Conservation (phyloP, 345 rosid genomes). For the Rhodomyrtus tomentosa region DNA sequence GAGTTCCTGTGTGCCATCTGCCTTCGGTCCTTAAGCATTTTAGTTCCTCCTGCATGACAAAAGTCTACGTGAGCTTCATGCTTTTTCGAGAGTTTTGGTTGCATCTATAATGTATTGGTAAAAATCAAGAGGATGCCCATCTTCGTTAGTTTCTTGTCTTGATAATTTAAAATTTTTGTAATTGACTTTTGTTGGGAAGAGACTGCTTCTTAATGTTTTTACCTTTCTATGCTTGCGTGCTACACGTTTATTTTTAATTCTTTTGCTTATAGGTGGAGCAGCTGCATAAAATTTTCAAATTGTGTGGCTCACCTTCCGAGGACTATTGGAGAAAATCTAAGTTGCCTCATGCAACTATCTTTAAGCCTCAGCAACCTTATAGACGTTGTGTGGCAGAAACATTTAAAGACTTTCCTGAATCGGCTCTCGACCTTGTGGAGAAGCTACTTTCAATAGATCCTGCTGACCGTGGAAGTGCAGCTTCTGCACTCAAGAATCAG, state of each 20-base stretch:
- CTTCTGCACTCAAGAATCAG: conserved; percentile 71
- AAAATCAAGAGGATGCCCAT: neutral
- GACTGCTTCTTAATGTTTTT: neutral
- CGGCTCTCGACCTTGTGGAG: conserved; percentile 84
- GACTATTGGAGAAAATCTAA: conserved; percentile 92
- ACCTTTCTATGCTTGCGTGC: neutral
- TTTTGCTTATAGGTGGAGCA: conserved; percentile 75
- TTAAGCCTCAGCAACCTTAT: conserved; percentile 96
- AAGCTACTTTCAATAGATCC: conserved; percentile 84
- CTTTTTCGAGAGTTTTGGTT: neutral
- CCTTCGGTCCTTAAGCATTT: neutral
- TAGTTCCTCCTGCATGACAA: neutral
- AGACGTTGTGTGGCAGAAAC: conserved; percentile 84
- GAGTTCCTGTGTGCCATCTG: neutral
- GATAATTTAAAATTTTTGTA: neutral
- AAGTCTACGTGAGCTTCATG: neutral
- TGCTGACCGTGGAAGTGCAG: conserved; percentile 82
- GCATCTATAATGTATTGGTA: neutral
- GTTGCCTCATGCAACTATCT: conserved; percentile 96
- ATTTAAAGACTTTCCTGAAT: conserved; percentile 83
- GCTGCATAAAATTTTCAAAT: conserved; percentile 94
- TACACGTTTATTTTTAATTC: neutral
- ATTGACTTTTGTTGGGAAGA: neutral
- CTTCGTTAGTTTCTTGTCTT: neutral
- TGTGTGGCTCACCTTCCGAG: conserved; percentile 95